phyloP scores from a whole-genome alignment of 495 filamentous ascomycete species.

The Aspergillus sparsus region DNA sequence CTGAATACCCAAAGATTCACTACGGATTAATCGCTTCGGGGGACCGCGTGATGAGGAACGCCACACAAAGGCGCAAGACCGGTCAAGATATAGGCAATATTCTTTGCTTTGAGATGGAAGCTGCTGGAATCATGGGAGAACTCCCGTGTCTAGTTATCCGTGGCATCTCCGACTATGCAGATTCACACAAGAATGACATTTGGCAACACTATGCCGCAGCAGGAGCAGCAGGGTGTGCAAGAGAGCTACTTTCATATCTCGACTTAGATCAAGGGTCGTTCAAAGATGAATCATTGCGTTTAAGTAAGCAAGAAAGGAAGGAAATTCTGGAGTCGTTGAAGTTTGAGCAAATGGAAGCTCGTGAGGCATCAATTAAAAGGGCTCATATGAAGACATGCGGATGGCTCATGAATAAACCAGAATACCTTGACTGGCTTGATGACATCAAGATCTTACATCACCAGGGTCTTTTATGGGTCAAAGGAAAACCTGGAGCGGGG shows the following conservation, averaged over 20 bases:
- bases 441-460: slow-evolving; percentile 33
- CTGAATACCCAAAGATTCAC: slow-evolving; percentile 18
- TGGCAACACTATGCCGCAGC: slow-evolving; percentile 40
- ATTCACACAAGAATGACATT: slow-evolving; percentile 39
- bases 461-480: slow-evolving; percentile 58
- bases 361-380: slow-evolving; percentile 24
- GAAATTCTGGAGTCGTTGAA: slow-evolving; percentile 26
- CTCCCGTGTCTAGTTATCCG: slow-evolving; percentile 36
- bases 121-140: slow-evolving; percentile 40
- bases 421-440: slow-evolving; percentile 52
- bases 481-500: slow-evolving; percentile 55
- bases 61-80: slow-evolving; percentile 17
- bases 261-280: not conserved
- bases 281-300: not conserved
- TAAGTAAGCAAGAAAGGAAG: too few species aligned
- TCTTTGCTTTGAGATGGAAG: slow-evolving; percentile 51
- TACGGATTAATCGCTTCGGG: slow-evolving; percentile 24
- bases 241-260: slow-evolving; percentile 23
- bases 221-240: slow-evolving; percentile 38
- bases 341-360: slow-evolving; percentile 35
- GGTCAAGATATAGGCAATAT: slow-evolving; percentile 18
- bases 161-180: slow-evolving; percentile 40
- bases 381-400: slow-evolving; percentile 43
- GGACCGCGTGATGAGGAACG: slow-evolving; percentile 24
- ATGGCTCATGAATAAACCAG: slow-evolving; percentile 45